These are phyloP conservation scores for Spergularia bocconei DNA, from an alignment of 148 eudicot species.

Conservation along the genomic window DNA sequence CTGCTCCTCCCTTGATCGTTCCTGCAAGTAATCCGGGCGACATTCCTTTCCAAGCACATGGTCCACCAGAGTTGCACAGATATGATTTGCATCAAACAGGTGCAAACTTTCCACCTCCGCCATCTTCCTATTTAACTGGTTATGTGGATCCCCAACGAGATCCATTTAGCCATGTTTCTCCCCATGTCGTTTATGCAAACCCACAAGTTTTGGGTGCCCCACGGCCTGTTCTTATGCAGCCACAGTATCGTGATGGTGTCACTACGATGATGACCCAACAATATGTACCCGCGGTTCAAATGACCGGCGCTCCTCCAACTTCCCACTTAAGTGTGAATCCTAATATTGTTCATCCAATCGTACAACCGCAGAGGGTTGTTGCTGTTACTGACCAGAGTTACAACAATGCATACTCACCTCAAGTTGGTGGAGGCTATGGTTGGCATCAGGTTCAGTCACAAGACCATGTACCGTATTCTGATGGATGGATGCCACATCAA, in stretches of 20 bases:
- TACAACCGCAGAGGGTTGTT: slow-evolving; percentile 52
- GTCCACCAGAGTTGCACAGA: slow-evolving; percentile 36
- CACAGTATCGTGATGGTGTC: slow-evolving; percentile 45
- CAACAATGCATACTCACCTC: slow-evolving; percentile 50
- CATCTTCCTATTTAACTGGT: slow-evolving; percentile 51
- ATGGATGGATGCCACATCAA: slow-evolving; percentile 55
- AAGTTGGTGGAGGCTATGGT: slow-evolving; percentile 53
- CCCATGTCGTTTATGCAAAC: slow-evolving; percentile 59
- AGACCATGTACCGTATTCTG: slow-evolving; percentile 51
- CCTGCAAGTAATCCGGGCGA: slow-evolving; percentile 41
- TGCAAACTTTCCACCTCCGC: slow-evolving; percentile 40
- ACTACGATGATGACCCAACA: slow-evolving; percentile 44
- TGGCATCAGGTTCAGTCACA: slow-evolving; percentile 61
- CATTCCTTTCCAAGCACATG: slow-evolving; percentile 34
- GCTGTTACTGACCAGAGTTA: slow-evolving; percentile 60
- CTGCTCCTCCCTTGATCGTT: slow-evolving; percentile 32
- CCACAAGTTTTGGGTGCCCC: slow-evolving; percentile 47
- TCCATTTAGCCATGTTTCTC: slow-evolving; percentile 40
- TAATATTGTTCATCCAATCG: slow-evolving; percentile 35
- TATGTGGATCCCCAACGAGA: slow-evolving; percentile 65
- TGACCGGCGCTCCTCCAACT: slow-evolving; percentile 56
- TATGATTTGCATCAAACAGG: slow-evolving; percentile 45
- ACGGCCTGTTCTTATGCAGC: slow-evolving; percentile 54
- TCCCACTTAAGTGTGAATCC: slow-evolving; percentile 55
- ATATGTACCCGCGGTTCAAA: slow-evolving; percentile 51